Evolutionary conservation across 805 yeast genomes (phyloP).

Genomic region (Candida hungchunana): DNA sequence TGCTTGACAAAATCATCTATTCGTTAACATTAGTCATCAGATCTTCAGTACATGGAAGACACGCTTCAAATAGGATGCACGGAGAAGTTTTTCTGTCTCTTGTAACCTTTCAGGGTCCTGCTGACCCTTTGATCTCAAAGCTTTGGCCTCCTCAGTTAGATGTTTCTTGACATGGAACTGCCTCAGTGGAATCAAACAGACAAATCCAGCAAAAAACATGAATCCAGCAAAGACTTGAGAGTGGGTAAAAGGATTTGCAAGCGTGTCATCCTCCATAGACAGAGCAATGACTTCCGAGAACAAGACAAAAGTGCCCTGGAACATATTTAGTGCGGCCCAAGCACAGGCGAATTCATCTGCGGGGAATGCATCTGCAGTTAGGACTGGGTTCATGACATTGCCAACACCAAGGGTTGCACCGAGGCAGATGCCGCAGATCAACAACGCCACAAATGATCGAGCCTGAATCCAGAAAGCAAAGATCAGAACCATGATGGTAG

Average conservation of each 20-base stretch:
- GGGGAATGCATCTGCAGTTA: conserved; percentile 37
- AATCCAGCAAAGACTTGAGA: conserved; percentile 58
- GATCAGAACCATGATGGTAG: conserved; percentile 31
- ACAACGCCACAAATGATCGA: conserved; percentile 34
- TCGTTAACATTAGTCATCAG: no score
- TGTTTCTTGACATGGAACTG: conserved; percentile 43
- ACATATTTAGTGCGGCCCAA: conserved; percentile 34
- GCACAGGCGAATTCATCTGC: conserved; percentile 35
- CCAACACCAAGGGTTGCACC: conserved; percentile 44
- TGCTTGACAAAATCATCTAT: no score
- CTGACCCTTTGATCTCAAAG: background rate
- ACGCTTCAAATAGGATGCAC: no score
- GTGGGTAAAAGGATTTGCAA: conserved; percentile 44
- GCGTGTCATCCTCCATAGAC: conserved; percentile 31
- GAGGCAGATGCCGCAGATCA: conserved; percentile 37
- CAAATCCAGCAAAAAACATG: conserved; percentile 38
- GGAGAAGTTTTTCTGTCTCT: no score
- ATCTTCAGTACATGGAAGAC: no score
- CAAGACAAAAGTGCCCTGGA: conserved; percentile 32
- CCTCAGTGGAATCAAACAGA: conserved; percentile 42
- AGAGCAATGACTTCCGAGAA: conserved; percentile 55
- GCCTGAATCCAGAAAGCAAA: conserved; percentile 46
- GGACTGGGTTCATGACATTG: conserved; percentile 38
- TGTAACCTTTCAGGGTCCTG: no score
- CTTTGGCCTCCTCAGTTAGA: conserved; percentile 5